phyloP scores from a whole-genome alignment of 805 yeast species.

The Kodamaea kakaduensis region DNA sequence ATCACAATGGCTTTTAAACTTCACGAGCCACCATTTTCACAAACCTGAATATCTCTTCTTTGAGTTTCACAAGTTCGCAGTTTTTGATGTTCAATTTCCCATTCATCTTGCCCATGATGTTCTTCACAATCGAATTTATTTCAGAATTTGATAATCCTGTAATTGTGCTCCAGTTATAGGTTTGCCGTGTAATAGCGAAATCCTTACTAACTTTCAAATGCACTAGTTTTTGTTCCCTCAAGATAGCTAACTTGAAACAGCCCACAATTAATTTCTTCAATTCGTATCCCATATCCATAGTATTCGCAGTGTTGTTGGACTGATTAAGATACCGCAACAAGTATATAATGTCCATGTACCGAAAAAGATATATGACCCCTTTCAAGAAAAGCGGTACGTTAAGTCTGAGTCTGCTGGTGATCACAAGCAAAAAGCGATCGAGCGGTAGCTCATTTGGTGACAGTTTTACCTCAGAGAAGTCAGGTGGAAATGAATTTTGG shows the following conservation, averaged over 20 bases:
- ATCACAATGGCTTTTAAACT: constrained; percentile 16
- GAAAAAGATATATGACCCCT: constrained; percentile 39
- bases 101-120: constrained; percentile 36
- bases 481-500: constrained; percentile 42
- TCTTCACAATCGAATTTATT: constrained; percentile 31
- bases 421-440: constrained; percentile 36
- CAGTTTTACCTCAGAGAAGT: constrained; percentile 10
- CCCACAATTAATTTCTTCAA: constrained; percentile 40
- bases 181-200: constrained; percentile 1
- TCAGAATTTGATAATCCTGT: constrained; percentile 37
- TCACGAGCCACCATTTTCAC: constrained; percentile 38
- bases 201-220: constrained; percentile 7
- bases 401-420: constrained; percentile 35
- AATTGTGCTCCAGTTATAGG: constrained; percentile 30
- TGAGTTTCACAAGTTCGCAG: constrained; percentile 34
- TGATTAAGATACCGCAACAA: constrained; percentile 43
- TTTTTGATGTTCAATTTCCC: constrained; percentile 38
- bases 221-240: constrained; percentile 23
- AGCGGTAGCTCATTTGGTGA: constrained; percentile 35
- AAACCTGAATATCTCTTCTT: constrained; percentile 38
- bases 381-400: constrained; percentile 36
- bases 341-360: constrained; percentile 46
- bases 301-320: constrained; percentile 41
- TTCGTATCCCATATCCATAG: constrained; percentile 42
- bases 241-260: constrained; percentile 36